Evolutionary conservation across 2,329 filamentous ascomycete species (phyloP), one percentile per base, ranked within the genome.

Genomic region (Ophiostoma himal-ulmi): DNA sequence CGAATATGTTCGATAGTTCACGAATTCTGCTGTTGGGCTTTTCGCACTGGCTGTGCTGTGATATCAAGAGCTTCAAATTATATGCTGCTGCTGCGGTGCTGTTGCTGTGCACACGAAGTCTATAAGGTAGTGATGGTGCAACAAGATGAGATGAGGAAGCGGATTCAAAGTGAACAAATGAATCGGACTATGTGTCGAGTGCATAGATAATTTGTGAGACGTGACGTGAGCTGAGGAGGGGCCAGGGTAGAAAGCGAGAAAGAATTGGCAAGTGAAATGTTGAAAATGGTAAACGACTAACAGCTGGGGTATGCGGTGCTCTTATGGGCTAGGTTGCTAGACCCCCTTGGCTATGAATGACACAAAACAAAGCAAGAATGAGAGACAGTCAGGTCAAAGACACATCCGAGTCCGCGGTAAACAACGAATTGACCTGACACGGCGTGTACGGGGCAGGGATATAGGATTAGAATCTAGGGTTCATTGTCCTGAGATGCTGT

Each of bases 381-480:
- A 62, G 57, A 62, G 13, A 62, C 57, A 62, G 57, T 6, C 6
- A 62, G 57, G 7, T 62, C 57, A 62, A 26, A 62, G 22, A 62
- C 11, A 62, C 57, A 62, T 62, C 22, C 57, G 26, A 62, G 57
- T 62, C 26, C 13, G 57, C 26, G 57, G 57, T 62, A 62, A 17
- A 17, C 26, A 52, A 62, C 26, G 7, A 57, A 48, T 20, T n/a
- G 44, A n/a, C 44, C 44, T 48, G 26, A 8, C 26, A 6, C 26
- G 26, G 26, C 57, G 57, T 62, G 26, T 34, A 17, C 14, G 22
- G 57, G 57, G 52, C 26, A 62, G 26, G 22, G 52, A 22, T 57
- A 3, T 57, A 54, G 11, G 8, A 22, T 60, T 26, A 11, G 52
- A 54, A n/a, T 48, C 13, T n/a, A 26, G 52, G 52, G 13, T 57